These are phyloP conservation scores for Acacia crassicarpa DNA, from an alignment of 306 rosid genomes.

Conservation along the genomic window DNA sequence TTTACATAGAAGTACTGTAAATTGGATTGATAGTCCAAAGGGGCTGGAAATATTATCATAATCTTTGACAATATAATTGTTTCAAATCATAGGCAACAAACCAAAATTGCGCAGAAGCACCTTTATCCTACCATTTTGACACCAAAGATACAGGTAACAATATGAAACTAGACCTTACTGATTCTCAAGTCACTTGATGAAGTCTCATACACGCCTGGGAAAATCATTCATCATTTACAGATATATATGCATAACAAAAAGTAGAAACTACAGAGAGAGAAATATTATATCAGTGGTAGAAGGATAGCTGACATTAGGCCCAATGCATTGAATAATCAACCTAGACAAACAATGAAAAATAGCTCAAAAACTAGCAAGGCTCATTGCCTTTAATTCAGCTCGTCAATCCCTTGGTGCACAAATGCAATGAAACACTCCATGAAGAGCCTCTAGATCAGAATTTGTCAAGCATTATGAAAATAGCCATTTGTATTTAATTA, in stretches of 20 bases:
- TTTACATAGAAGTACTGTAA: neutral
- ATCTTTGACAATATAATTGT: neutral
- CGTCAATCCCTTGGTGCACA: constrained; percentile 11
- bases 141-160: neutral
- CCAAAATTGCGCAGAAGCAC: neutral
- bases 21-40: neutral
- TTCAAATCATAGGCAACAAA: constrained; percentile 1
- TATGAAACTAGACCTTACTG: neutral
- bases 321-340: neutral
- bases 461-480: constrained; percentile 11
- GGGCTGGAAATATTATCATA: neutral
- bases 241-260: neutral
- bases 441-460: neutral
- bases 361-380: neutral
- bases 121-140: constrained; percentile 2
- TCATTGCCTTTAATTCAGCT: neutral
- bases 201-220: neutral
- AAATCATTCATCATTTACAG: neutral
- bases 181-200: neutral
- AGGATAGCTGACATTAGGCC: neutral
- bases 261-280: neutral
- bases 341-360: neutral
- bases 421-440: constrained; percentile 18
- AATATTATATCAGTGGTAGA: neutral
- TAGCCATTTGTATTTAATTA: constrained; percentile 10